Conservation (phyloP, 768 basidiomycete genomes). For the Candolleomyces aberdarensis region DNA sequence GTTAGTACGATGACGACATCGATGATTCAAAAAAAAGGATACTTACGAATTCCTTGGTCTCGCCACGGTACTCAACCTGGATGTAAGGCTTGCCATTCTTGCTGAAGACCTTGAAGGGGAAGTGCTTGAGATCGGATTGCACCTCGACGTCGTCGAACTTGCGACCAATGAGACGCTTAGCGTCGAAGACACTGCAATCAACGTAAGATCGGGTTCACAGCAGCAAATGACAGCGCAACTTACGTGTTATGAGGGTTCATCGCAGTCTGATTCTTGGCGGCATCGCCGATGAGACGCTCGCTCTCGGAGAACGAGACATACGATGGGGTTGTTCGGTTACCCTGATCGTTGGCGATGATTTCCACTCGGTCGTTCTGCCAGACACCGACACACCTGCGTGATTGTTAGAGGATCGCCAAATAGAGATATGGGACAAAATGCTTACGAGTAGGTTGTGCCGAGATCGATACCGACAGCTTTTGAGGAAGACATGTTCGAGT, state of each 20-base stretch:
- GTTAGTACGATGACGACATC: conserved; percentile 17
- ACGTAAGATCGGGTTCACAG: not conserved
- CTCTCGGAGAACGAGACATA: conserved; percentile 94
- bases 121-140: conserved; percentile 83
- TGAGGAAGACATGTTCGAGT: conserved; percentile 47
- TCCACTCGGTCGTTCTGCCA: conserved; percentile 99
- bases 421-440: conserved; percentile 11
- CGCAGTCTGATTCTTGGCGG: conserved; percentile 97
- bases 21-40: conserved; percentile 13
- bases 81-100: conserved; percentile 88
- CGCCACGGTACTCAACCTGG: conserved; percentile 87
- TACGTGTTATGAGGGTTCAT: conserved; percentile 96
- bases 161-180: conserved; percentile 96
- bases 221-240: conserved; percentile 16
- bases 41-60: conserved; percentile 89
- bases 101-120: conserved; percentile 90
- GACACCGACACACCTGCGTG: conserved; percentile 90
- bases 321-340: conserved; percentile 93
- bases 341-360: conserved; percentile 95
- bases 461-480: conserved; percentile 92
- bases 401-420: conserved; percentile 4
- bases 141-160: conserved; percentile 86
- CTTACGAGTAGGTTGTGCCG: conserved; percentile 90
- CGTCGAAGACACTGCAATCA: conserved; percentile 82
- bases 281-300: conserved; percentile 98